Base-by-base conservation (phyloP, 148 eudicot species). In the Spergularia marina region DNA sequence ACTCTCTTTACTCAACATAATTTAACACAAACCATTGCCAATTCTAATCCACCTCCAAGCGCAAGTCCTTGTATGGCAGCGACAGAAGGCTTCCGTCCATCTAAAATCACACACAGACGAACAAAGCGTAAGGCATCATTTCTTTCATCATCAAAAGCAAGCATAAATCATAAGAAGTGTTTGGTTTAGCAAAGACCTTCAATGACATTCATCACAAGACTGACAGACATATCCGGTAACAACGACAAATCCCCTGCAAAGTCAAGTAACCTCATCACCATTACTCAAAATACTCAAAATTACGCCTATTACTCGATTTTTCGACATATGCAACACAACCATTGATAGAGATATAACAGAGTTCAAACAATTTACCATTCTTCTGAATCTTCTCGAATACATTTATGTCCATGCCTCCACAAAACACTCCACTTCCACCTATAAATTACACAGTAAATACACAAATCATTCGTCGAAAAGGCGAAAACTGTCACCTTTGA, bases 11-110 rank as follows among this genome's bases (percentile, higher is more conserved):
- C 5, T 23, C 12, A 47, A 7, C 17, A 5, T 10, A 53, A 63
- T 25, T 12, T 14, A 12, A 44, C 53, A 81, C 98, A 72, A 83
- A 94, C 98, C 98, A 94, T 65, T 65, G 97, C 90, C 74, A 94
- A 58, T 84, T 94, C 98, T 80, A 94, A 86, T 82, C 98, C 98
- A 83, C 98, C 97, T 69, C 98, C 98, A 79, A 91, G 94, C 40
- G 97, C 98, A 81, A 94, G 92, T 62, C 98, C 98, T 84, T 87
- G 83, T 62, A 94, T 74, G 68, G 94, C 98, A 86, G 98, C 98
- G 81, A 94, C 97, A 53, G 79, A 83, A 40, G 98, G 98, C 82
- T 94, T 94, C 80, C 82, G 85, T 69, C 86, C 89, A 88, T 89
- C 98, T 94, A 73, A 76, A 36, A 61, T 54, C 64, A 86, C 47